These are phyloP conservation scores for Thymus mandschuricus DNA, from an alignment of 257 asterid species.

Conservation along the genomic window DNA sequence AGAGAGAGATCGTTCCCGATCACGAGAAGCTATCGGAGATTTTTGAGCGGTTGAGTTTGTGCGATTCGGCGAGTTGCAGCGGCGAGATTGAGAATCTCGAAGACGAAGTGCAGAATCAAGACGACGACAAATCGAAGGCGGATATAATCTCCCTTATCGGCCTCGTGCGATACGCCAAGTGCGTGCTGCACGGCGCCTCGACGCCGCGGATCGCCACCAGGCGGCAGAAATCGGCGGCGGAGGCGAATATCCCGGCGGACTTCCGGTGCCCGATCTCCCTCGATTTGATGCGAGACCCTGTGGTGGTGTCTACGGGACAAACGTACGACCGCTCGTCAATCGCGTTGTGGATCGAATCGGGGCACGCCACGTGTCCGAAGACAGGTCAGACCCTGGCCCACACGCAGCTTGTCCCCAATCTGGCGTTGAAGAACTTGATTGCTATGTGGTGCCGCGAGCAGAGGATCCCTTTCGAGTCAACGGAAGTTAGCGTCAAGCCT, in stretches of 20 bases:
- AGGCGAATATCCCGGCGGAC: slow-evolving; percentile 64
- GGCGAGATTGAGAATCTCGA: slow-evolving; percentile 76
- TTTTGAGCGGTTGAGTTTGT: slow-evolving; percentile 54
- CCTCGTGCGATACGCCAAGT: slow-evolving; percentile 82
- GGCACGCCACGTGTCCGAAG: slow-evolving; percentile 88
- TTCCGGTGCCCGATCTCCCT: slow-evolving; percentile 85
- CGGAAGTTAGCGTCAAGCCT: slow-evolving; percentile 44
- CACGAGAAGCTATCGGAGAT: slow-evolving; percentile 47
- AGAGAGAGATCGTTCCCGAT: slow-evolving; percentile 71
- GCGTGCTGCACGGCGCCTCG: slow-evolving; percentile 88
- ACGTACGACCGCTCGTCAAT: slow-evolving; percentile 77
- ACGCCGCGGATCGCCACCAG: slow-evolving; percentile 50
- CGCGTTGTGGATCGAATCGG: slow-evolving; percentile 73
- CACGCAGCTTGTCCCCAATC: slow-evolving; percentile 59
- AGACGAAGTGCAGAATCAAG: slow-evolving; percentile 65
- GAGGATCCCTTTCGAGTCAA: slow-evolving; percentile 67
- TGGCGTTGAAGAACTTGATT: slow-evolving; percentile 71
- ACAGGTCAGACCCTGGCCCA: slow-evolving; percentile 76
- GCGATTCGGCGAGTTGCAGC: slow-evolving; percentile 62
- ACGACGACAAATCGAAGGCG: slow-evolving; percentile 60
- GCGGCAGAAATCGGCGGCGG: slow-evolving; percentile 57
- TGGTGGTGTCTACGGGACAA: slow-evolving; percentile 87
- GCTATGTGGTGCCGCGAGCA: slow-evolving; percentile 86
- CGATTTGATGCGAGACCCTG: slow-evolving; percentile 85
- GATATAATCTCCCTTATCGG: slow-evolving; percentile 69